Evolutionary conservation across 2,329 filamentous ascomycete genomes (phyloP).

Genomic region (Diplocarpon rosae): DNA sequence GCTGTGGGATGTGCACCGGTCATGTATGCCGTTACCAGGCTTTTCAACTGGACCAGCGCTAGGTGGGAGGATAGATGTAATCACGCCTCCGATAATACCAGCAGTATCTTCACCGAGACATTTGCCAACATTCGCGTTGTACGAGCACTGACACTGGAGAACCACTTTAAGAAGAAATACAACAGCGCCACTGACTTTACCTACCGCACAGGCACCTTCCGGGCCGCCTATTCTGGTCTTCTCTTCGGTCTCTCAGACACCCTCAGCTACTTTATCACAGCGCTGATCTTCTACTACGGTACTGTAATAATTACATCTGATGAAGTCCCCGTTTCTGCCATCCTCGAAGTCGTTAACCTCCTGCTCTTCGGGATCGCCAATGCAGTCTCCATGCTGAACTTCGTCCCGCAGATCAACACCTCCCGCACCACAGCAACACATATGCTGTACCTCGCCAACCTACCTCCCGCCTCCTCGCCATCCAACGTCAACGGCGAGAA

Average conservation of each 20-base stretch:
- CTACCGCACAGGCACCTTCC: conserved; percentile 50
- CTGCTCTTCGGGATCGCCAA: conserved; percentile 76
- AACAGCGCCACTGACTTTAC: conserved; percentile 37
- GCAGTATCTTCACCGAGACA: conserved; percentile 59
- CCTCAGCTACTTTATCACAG: conserved; percentile 58
- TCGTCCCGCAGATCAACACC: conserved; percentile 70
- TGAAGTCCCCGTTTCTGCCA: conserved; percentile 39
- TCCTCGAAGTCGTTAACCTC: conserved; percentile 69
- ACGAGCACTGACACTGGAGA: conserved; percentile 61
- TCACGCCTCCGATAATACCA: conserved; percentile 46
- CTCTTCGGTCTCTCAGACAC: conserved; percentile 73
- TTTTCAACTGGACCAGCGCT: conserved; percentile 52
- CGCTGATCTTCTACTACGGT: conserved; percentile 77
- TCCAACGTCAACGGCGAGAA: conserved; percentile 31
- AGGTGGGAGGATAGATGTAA: conserved; percentile 65
- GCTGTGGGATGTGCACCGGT: conserved; percentile 58
- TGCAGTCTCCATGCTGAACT: conserved; percentile 55
- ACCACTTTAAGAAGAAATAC: conserved; percentile 58
- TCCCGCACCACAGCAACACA: conserved; percentile 62
- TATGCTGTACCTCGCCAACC: conserved; percentile 56
- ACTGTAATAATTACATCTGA: conserved; percentile 45
- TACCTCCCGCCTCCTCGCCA: conserved; percentile 32
- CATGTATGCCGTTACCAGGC: conserved; percentile 53
- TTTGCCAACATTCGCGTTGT: conserved; percentile 73
- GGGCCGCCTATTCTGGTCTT: conserved; percentile 55